Percentiles rank a stretch among this genome's conserved stretches.
These are phyloP conservation scores for Chaetoceros tenuissimus DNA, from an alignment of 108 stramenopile species.

Conservation along the genomic window DNA sequence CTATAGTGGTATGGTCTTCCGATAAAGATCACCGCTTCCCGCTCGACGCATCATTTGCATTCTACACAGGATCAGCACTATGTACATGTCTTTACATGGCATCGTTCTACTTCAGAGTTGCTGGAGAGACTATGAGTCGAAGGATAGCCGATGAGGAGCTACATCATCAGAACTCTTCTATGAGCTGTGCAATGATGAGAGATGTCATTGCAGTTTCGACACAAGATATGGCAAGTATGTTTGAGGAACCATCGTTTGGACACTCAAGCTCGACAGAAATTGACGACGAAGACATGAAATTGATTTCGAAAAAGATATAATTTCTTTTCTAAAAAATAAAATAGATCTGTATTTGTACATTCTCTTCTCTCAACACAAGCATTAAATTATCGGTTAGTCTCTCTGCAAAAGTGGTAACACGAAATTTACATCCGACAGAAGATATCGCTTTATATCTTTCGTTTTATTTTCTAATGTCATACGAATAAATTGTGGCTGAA, in stretches of 20 bases:
- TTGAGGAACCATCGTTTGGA: not conserved
- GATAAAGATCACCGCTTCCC: not conserved
- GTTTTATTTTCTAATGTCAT: no score
- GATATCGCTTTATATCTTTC: no score
- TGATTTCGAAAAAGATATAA: no score
- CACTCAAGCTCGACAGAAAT: no score
- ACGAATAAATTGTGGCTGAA: no score
- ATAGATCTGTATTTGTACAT: no score
- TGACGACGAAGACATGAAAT: no score
- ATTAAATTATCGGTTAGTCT: no score
- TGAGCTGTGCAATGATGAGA: not conserved
- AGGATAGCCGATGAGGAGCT: not conserved
- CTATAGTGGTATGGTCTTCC: slow-evolving; percentile 3
- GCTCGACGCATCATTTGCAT: slow-evolving; percentile 3
- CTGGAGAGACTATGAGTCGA: not conserved
- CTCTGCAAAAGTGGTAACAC: no score
- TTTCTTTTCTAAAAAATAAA: no score
- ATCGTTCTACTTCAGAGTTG: not conserved
- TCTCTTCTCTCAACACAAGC: no score
- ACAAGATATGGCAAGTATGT: not conserved
- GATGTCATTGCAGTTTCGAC: not conserved
- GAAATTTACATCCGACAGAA: no score
- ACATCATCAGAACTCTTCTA: not conserved
- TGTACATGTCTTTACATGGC: not conserved
- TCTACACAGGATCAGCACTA: not conserved